Evolutionary conservation across 2,329 filamentous ascomycete species (phyloP).

Genomic region (Sordariomycetes sp.): DNA sequence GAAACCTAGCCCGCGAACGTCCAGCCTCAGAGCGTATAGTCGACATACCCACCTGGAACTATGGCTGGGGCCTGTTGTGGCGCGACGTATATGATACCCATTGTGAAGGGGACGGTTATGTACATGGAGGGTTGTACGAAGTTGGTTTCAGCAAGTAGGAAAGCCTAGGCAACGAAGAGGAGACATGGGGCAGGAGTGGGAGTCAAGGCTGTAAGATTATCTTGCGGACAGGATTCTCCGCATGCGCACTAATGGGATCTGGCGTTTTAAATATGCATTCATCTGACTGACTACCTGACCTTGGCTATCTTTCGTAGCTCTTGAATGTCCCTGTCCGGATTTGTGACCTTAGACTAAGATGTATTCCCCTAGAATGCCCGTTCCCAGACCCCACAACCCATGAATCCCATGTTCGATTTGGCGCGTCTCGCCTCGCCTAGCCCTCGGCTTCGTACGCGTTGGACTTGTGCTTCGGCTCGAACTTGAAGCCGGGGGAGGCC

Average conservation of each 20-base stretch:
- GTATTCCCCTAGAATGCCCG: neutral
- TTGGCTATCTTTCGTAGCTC: neutral
- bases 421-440: constrained; percentile 16
- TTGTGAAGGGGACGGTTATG: neutral
- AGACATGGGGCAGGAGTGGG: neutral
- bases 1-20: constrained; percentile 37
- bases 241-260: neutral
- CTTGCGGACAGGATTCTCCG: neutral
- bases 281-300: neutral
- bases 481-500: constrained; percentile 81
- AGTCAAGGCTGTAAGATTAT: neutral
- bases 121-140: neutral
- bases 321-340: neutral
- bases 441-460: constrained; percentile 78
- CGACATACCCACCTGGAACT: neutral
- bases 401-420: neutral
- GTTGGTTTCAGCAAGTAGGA: neutral
- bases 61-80: neutral
- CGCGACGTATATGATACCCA: neutral
- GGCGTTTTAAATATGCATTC: neutral
- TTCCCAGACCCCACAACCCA: neutral
- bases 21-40: constrained; percentile 44
- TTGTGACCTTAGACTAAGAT: neutral
- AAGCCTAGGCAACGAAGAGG: neutral
- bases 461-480: constrained; percentile 96